These are phyloP conservation scores for Schizophyllum amplum DNA, from an alignment of 1,284 basidiomycete genomes.

Conservation along the genomic window DNA sequence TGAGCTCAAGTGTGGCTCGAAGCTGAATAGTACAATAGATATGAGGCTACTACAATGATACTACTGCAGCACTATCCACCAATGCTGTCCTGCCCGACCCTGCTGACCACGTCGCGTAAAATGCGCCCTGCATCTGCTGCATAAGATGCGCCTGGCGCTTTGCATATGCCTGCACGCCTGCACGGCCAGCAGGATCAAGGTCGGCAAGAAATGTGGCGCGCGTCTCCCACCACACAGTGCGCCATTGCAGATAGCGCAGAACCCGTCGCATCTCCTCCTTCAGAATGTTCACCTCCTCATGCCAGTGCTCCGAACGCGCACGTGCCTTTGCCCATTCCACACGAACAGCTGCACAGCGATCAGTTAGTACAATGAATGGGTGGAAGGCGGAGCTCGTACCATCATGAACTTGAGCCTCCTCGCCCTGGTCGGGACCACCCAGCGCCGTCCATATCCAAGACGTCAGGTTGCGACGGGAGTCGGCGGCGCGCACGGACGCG, in stretches of 20 bases:
- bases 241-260: slow-evolving; percentile 3
- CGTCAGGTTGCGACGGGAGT: background rate
- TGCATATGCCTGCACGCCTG: too few relatives aligned
- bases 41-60: too few relatives aligned
- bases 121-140: too few relatives aligned
- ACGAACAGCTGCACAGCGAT: slow-evolving; percentile 7
- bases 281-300: slow-evolving; percentile 6
- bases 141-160: too few relatives aligned
- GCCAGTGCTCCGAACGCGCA: slow-evolving; percentile 5
- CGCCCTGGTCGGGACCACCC: slow-evolving; percentile 3
- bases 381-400: slow-evolving; percentile 2
- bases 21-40: too few relatives aligned
- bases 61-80: too few relatives aligned
- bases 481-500: background rate
- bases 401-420: slow-evolving; percentile 4
- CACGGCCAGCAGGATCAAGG: too few relatives aligned
- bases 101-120: too few relatives aligned
- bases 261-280: slow-evolving; percentile 6
- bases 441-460: slow-evolving; percentile 11
- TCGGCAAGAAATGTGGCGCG: too few relatives aligned
- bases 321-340: slow-evolving; percentile 8
- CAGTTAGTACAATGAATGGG: background rate
- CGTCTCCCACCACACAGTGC: too few relatives aligned
- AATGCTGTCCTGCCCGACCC: too few relatives aligned
- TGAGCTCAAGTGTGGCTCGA: too few relatives aligned